A percentile compares a stretch with the other conserved stretches of the same genome.
Evolutionary conservation across 192 early-diverging fungal species (phyloP).

Genomic region (Coemansia sp.): DNA sequence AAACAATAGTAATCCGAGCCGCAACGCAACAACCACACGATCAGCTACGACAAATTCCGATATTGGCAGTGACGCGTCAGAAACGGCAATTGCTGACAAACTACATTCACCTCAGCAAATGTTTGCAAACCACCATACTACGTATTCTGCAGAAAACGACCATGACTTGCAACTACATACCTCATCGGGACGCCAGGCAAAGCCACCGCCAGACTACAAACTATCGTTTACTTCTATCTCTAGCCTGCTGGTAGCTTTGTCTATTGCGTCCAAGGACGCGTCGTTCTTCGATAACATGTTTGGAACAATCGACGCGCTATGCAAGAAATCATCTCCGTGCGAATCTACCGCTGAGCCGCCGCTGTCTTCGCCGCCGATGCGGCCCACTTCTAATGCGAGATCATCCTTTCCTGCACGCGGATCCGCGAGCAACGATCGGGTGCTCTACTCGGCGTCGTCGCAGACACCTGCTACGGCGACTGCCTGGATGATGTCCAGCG

Average conservation of each 20-base stretch:
- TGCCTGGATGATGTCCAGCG: slow-evolving; percentile 11
- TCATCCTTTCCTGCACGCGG: neutral
- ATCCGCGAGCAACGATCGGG: neutral
- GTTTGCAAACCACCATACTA: neutral
- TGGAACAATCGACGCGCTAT: neutral
- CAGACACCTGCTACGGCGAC: neutral
- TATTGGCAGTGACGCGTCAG: neutral
- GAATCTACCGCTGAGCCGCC: neutral
- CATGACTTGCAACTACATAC: neutral
- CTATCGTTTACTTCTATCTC: slow-evolving; percentile 38
- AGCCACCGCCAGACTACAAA: slow-evolving; percentile 16
- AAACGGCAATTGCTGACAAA: neutral
- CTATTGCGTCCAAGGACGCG: slow-evolving; percentile 32
- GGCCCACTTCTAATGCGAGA: neutral
- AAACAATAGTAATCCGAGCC: neutral
- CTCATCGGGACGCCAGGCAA: neutral
- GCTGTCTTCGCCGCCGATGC: neutral
- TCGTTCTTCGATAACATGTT: slow-evolving; percentile 32
- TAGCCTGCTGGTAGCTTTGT: slow-evolving; percentile 25
- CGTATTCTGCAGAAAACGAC: neutral
- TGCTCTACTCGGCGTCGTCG: neutral
- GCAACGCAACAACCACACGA: neutral
- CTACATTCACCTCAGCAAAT: neutral
- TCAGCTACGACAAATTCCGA: neutral
- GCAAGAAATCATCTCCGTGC: neutral